Evolutionary conservation across 768 basidiomycete species (phyloP), one percentile per base, ranked within the genome.

Genomic region (Pulveroboletus sp.): DNA sequence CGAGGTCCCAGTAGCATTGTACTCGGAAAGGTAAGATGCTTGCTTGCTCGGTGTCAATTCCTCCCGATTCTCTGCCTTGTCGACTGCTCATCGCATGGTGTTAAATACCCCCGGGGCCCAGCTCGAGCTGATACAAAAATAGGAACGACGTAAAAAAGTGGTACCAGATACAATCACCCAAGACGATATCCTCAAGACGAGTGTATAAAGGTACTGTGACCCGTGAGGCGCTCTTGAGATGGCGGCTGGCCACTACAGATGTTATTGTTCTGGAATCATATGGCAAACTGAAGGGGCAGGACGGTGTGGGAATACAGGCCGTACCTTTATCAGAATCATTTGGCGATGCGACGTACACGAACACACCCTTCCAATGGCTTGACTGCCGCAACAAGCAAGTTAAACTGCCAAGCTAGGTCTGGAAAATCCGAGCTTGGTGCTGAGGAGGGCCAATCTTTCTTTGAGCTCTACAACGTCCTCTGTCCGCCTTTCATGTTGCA

Each of bases 1-100:
- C 37, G 75, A 75, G 60, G 82, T 80, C 9, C 81, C 80, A 16
- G 78, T 78, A 0, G 72, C 72, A 13, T 63, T 63, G 47, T 83
- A 84, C 49, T 76, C 70, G 1, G 73, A 57, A 47, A 79, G 68
- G 56, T 78, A 72, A 7, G 69, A 35, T 6, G 70, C 52, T 19
- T 76, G 73, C 33, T 75, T 53, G 25, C 55, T 55, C 1, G 68
- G 64, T 1, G 69, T 63, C 6, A 78, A 61, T 19, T 51, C 54
- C 11, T 70, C 60, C 78, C 78, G 78, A 56, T 72, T 70, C 42
- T 63, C 62, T 6, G 76, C 78, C 61, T 78, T 59, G 52, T 78
- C 77, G 41, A 60, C 70, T 0, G 25, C 4, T 43, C 31, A 11
- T 17, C 23, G 40, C 21, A 34, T 1, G 37, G 32, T 11, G 37